Conservation (phyloP, 169 alveolate species). For the Plasmodium inui region DNA sequence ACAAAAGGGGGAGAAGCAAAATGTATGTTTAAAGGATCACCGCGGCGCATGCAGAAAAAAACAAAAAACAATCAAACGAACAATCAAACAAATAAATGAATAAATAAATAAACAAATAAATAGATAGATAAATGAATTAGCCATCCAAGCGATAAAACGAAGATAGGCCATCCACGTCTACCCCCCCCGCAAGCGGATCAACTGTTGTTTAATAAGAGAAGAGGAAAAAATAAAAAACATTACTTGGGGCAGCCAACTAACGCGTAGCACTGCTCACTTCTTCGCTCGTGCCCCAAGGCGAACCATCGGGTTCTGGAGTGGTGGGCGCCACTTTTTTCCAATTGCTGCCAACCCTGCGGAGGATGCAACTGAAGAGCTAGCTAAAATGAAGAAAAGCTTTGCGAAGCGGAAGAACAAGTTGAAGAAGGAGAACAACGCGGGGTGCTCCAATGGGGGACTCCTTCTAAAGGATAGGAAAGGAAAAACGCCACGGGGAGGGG, state of each 20-base stretch:
- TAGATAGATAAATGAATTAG: too few relatives aligned
- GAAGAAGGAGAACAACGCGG: neutral
- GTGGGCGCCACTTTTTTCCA: neutral
- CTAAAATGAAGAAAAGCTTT: conserved; percentile 24
- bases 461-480: neutral
- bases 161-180: neutral
- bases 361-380: neutral
- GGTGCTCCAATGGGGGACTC: neutral
- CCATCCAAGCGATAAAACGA: neutral
- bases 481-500: neutral
- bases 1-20: neutral
- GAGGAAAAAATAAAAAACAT: neutral
- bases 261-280: neutral
- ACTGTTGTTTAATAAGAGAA: neutral
- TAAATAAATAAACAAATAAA: too few relatives aligned
- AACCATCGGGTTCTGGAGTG: neutral
- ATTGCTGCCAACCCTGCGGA: neutral
- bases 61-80: neutral
- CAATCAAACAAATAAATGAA: neutral
- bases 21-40: neutral
- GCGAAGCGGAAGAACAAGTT: conserved; percentile 15
- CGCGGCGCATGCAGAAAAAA: neutral
- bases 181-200: neutral
- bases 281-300: neutral
- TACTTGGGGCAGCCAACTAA: neutral